phyloP scores from a whole-genome alignment of 768 basidiomycete species.

The Leccinellum albellum region DNA sequence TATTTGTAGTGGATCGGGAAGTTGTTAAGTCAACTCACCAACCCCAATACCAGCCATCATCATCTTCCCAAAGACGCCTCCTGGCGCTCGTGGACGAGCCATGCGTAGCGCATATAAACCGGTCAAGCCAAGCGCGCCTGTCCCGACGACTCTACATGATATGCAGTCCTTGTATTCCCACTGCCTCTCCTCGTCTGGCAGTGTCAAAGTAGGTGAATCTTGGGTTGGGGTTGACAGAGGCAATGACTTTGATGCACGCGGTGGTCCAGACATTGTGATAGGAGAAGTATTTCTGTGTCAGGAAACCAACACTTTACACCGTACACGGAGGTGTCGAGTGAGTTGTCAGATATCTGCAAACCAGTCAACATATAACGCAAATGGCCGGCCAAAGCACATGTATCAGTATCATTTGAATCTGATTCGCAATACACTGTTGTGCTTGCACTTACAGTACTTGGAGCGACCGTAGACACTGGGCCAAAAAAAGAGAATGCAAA shows the following conservation, averaged over 20 bases:
- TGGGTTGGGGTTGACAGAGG: neutral
- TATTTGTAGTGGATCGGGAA: neutral
- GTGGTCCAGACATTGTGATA: slow-evolving; percentile 19
- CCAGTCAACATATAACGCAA: no score
- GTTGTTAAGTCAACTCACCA: slow-evolving; percentile 37
- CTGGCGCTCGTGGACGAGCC: slow-evolving; percentile 56
- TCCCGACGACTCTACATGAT: slow-evolving; percentile 66
- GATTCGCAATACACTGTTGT: no score
- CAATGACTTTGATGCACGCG: slow-evolving; percentile 8
- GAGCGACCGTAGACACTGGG: no score
- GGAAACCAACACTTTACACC: neutral
- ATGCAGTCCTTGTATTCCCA: slow-evolving; percentile 50
- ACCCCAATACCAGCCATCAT: slow-evolving; percentile 61
- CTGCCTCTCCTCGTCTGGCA: slow-evolving; percentile 7
- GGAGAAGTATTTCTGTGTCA: neutral
- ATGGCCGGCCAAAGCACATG: no score
- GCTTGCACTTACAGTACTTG: no score
- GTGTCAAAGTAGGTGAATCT: neutral
- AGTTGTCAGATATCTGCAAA: no score
- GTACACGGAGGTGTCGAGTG: no score
- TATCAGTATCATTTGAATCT: no score
- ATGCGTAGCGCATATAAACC: slow-evolving; percentile 58
- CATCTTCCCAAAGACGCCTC: slow-evolving; percentile 56
- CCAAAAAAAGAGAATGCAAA: no score
- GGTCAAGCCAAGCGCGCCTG: slow-evolving; percentile 56